phyloP scores from a whole-genome alignment of 495 filamentous ascomycete species.

The Podospora bellae-mahoneyi region DNA sequence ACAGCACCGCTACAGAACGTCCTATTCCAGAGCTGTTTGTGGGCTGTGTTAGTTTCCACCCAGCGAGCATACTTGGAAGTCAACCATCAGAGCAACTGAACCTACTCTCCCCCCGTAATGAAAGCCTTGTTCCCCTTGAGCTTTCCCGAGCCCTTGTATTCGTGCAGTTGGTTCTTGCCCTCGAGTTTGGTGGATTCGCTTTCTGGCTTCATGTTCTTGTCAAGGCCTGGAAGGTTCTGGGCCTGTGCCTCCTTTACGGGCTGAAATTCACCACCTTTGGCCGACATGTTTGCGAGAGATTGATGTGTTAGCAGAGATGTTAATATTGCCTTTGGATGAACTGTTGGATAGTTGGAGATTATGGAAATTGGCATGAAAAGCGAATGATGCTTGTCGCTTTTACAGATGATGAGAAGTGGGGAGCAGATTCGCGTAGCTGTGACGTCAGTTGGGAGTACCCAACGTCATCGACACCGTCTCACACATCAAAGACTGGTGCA shows the following conservation, averaged over 20 bases:
- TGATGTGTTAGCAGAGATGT: neutral
- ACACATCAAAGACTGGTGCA: too few species aligned
- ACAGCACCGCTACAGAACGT: slow-evolving; percentile 53
- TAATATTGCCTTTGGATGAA: neutral
- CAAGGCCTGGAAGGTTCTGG: slow-evolving; percentile 19
- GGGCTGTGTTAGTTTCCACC: slow-evolving; percentile 32
- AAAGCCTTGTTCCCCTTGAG: slow-evolving; percentile 31
- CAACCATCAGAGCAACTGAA: neutral
- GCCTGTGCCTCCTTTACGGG: slow-evolving; percentile 14
- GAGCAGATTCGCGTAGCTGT: neutral
- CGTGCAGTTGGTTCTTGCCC: slow-evolving; percentile 19
- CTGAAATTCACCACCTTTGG: slow-evolving; percentile 7
- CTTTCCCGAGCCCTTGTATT: slow-evolving; percentile 41
- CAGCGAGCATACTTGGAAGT: neutral
- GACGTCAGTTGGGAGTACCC: neutral
- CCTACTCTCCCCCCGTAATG: neutral
- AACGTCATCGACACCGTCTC: neutral
- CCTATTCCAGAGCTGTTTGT: slow-evolving; percentile 49
- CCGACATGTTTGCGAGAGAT: neutral
- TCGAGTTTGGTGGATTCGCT: slow-evolving; percentile 31
- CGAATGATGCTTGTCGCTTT: neutral
- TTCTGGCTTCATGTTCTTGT: slow-evolving; percentile 27
- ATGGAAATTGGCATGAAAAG: neutral
- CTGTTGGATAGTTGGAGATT: neutral
- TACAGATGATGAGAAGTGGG: neutral